Percentiles rank a stretch among this genome's conserved stretches.
Evolutionary conservation across 768 basidiomycete genomes (phyloP).

Genomic region (Dentipellis sp.): DNA sequence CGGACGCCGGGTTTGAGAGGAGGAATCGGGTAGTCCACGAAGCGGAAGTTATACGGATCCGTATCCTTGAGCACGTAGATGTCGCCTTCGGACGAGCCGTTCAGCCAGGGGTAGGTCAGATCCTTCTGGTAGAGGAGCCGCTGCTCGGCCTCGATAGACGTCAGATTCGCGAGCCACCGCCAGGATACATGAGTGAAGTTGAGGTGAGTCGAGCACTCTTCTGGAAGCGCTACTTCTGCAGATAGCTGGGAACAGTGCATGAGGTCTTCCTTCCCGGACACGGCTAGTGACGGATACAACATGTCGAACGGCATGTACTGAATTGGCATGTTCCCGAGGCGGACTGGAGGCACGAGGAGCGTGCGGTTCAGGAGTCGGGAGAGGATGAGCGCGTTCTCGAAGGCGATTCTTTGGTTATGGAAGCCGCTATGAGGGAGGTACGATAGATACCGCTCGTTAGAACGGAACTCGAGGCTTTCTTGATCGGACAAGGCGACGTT

Average conservation of each 20-base stretch:
- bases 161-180: slow-evolving; percentile 58
- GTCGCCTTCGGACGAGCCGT: slow-evolving; percentile 31
- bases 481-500: too few species aligned
- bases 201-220: slow-evolving; percentile 52
- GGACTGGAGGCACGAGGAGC: slow-evolving; percentile 67
- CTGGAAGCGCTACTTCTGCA: slow-evolving; percentile 25
- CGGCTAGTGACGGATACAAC: slow-evolving; percentile 28
- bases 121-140: slow-evolving; percentile 41
- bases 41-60: slow-evolving; percentile 54
- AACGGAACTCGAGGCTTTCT: too few species aligned
- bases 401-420: slow-evolving; percentile 80
- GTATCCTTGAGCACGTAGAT: slow-evolving; percentile 42
- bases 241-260: slow-evolving; percentile 38
- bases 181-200: slow-evolving; percentile 60
- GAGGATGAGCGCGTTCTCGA: slow-evolving; percentile 78
- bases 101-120: slow-evolving; percentile 39
- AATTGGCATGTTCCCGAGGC: slow-evolving; percentile 51
- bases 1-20: slow-evolving; percentile 16
- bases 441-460: slow-evolving; percentile 42
- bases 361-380: slow-evolving; percentile 65
- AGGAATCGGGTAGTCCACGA: slow-evolving; percentile 28
- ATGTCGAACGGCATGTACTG: slow-evolving; percentile 48
- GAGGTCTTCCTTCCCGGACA: slow-evolving; percentile 40
- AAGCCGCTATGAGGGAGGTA: slow-evolving; percentile 81
- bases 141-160: slow-evolving; percentile 27